phyloP scores from a whole-genome alignment of 148 eudicot species.

The Arbutus unedo region DNA sequence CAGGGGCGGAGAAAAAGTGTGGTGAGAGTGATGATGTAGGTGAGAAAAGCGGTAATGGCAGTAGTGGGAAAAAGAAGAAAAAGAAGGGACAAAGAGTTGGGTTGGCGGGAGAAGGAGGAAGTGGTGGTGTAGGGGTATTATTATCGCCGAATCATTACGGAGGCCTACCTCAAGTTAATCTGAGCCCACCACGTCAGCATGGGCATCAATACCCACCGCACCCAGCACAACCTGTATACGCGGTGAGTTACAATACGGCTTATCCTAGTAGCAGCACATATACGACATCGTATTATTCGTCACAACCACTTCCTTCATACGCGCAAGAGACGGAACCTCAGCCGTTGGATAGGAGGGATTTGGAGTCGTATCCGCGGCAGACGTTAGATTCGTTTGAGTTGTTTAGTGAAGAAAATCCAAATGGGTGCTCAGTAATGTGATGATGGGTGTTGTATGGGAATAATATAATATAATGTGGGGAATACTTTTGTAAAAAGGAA shows the following conservation, averaged over 20 bases:
- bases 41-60: slow-evolving; percentile 3
- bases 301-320: slow-evolving; percentile 39
- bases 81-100: slow-evolving; percentile 34
- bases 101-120: slow-evolving; percentile 15
- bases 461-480: neutral
- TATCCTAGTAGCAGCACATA: slow-evolving; percentile 46
- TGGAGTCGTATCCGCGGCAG: slow-evolving; percentile 24
- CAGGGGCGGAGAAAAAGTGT: slow-evolving; percentile 15
- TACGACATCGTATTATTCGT: slow-evolving; percentile 62
- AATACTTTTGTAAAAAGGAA: neutral
- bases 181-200: slow-evolving; percentile 35
- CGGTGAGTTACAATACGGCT: slow-evolving; percentile 63
- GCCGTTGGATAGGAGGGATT: slow-evolving; percentile 31
- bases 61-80: slow-evolving; percentile 47
- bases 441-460: slow-evolving; percentile 14
- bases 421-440: slow-evolving; percentile 70
- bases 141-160: slow-evolving; percentile 23
- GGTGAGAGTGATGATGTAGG: slow-evolving; percentile 8
- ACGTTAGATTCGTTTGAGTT: slow-evolving; percentile 72
- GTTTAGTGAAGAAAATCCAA: slow-evolving; percentile 88
- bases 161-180: slow-evolving; percentile 28
- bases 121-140: slow-evolving; percentile 21
- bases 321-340: slow-evolving; percentile 33
- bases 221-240: slow-evolving; percentile 36
- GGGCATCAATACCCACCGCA: slow-evolving; percentile 36